Evolutionary conservation across 2,329 filamentous ascomycete species (phyloP), one percentile per base, ranked within the genome.

Genomic region (Ampelomyces quisqualis): DNA sequence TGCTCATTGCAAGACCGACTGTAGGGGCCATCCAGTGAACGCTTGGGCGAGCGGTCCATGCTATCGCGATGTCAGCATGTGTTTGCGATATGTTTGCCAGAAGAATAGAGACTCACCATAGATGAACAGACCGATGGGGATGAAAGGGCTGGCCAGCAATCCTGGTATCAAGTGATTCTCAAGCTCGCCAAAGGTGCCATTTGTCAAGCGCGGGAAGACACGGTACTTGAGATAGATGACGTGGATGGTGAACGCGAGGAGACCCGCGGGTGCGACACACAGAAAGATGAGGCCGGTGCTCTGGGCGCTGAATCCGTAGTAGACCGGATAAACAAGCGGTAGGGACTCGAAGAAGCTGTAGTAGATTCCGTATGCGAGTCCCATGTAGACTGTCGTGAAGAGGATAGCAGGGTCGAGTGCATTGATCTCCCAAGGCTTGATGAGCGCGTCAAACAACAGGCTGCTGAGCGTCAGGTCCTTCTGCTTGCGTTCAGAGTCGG

Each of bases 231-330:
- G 93, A 90, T 64, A 94, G 78, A 1, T 81, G 55, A 0, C 88
- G 81, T n/a, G 86, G 69, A 67, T 84, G 5, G 68, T 55, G 10
- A 87, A 85, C 2, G 83, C 85, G 37, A 70, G 45, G 1, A 90
- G 11, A 19, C 90, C 85, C 35, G 86, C 86, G 9, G 91, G 71
- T 5, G 86, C 85, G 26, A 90, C 68, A 4, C 86, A 85, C 49
- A 93, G 89, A 67, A 93, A 93, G 80, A 91, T 89, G 5, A 94
- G 76, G 29, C 87, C 86, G 0, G 87, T 89, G 26, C 74, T 83
- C 26, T 84, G 78, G 18, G 86, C 76, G 4, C 76, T 81, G 70
- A 85, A 94, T 3, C 83, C 82, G 69, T 94, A 93, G 47, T 85
- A 83, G 65, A 80, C 75, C 47, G 87, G 78, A 69, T 85, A 95